Conservation (phyloP, 208 protist species). For the Acanthamoeba castellanii region DNA sequence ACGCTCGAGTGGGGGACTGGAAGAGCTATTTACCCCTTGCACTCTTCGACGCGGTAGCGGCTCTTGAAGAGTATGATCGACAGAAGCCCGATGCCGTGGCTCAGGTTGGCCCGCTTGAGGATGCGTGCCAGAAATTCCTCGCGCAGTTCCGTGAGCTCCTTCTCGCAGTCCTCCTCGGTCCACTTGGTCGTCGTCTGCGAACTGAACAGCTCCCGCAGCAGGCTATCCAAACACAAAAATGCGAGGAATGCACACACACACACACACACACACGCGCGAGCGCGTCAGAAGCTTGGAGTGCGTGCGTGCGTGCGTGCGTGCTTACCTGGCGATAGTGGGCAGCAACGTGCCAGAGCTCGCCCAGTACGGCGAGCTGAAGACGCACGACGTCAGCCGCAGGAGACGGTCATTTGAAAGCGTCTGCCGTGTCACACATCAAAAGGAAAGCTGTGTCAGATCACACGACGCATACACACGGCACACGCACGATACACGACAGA, state of each 20-base stretch:
- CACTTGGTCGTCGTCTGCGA: slow-evolving; percentile 62
- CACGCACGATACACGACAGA: too few relatives aligned
- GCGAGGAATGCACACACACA: background rate
- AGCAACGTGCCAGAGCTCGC: slow-evolving; percentile 17
- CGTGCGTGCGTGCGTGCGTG: background rate
- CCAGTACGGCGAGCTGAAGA: slow-evolving; percentile 72
- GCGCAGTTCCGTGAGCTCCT: slow-evolving; percentile 47
- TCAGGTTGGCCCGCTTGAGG: slow-evolving; percentile 46
- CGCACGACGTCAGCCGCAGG: slow-evolving; percentile 47
- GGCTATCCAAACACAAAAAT: background rate
- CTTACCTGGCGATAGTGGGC: slow-evolving; percentile 26
- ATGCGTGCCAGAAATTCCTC: slow-evolving; percentile 42
- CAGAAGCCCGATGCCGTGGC: background rate
- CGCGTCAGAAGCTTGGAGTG: background rate
- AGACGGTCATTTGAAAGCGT: slow-evolving; percentile 1
- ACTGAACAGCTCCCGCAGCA: slow-evolving; percentile 69
- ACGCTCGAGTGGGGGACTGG: background rate
- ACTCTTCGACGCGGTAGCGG: slow-evolving; percentile 37
- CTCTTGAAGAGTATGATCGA: slow-evolving; percentile 68
- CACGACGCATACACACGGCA: too few relatives aligned
- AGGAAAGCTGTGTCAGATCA: too few relatives aligned
- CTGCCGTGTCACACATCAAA: background rate
- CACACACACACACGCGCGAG: too few relatives aligned
- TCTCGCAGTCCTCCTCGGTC: slow-evolving; percentile 28
- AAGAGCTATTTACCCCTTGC: background rate